Evolutionary conservation across 78 protist species (phyloP).

Genomic region (Guillardia theta): DNA sequence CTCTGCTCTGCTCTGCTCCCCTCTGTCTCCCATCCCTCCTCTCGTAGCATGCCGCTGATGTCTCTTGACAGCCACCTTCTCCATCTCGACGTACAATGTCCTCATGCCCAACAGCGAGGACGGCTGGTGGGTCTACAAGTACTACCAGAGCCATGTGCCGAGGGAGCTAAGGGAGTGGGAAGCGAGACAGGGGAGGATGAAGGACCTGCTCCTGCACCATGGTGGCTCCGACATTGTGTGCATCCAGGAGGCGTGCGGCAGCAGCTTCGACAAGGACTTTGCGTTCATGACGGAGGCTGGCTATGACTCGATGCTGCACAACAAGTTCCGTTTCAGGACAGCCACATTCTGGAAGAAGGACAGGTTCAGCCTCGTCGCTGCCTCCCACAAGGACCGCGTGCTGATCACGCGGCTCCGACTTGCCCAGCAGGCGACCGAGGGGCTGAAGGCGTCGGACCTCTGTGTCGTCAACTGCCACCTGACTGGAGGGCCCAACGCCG

Average conservation of each 20-base stretch:
- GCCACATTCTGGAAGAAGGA: not conserved
- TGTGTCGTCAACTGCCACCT: conserved; percentile 14
- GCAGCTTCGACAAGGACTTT: not conserved
- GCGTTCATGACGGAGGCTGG: not conserved
- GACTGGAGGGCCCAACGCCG: not conserved
- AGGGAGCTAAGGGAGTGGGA: not conserved
- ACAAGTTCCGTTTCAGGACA: not conserved
- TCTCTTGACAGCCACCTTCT: too few relatives aligned
- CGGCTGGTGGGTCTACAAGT: conserved; percentile 40
- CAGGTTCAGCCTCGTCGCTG: not conserved
- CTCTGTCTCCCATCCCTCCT: too few relatives aligned
- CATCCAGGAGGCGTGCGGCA: not conserved
- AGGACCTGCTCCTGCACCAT: not conserved
- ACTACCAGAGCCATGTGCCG: not conserved
- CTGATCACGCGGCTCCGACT: not conserved
- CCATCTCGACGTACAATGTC: not conserved
- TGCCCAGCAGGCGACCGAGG: not conserved
- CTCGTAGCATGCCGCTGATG: too few relatives aligned
- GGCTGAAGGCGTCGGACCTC: not conserved
- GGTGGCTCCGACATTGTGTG: not conserved
- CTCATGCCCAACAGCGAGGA: conserved; percentile 10
- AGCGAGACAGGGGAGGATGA: not conserved
- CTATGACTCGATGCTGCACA: not conserved
- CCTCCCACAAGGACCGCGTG: not conserved
- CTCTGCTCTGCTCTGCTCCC: too few relatives aligned